Conservation (phyloP, 768 basidiomycete genomes). For the Suillus clintonianus region DNA sequence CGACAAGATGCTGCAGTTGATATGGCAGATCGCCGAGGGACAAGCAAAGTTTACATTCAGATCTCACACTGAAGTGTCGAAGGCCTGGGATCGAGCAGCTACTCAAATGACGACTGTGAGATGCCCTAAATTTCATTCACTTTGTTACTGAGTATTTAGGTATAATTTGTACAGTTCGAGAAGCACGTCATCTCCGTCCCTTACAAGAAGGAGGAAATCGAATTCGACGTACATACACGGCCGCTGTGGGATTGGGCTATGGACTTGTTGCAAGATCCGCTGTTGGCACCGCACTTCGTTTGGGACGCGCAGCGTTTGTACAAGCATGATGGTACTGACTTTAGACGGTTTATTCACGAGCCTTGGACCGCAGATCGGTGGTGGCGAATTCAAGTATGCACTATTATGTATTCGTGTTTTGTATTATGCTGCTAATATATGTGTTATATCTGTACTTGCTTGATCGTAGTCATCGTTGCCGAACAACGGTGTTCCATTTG, state of each 20-base stretch:
- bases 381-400: slow-evolving; percentile 40
- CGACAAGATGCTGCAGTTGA: neutral
- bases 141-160: neutral
- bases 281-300: slow-evolving; percentile 15
- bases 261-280: slow-evolving; percentile 5
- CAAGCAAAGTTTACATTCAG: slow-evolving; percentile 10
- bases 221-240: slow-evolving; percentile 1
- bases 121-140: neutral
- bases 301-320: slow-evolving; percentile 34
- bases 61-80: neutral
- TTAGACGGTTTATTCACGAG: slow-evolving; percentile 31
- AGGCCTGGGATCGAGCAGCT: neutral
- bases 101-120: slow-evolving; percentile 5
- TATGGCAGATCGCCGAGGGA: neutral
- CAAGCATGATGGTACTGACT: slow-evolving; percentile 27
- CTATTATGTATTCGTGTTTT: neutral
- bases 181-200: neutral
- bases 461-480: slow-evolving; percentile 31
- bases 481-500: slow-evolving; percentile 15
- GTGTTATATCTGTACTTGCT: neutral
- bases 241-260: slow-evolving; percentile 9
- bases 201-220: neutral
- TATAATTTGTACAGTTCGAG: neutral
- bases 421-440: neutral
- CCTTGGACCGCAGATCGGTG: slow-evolving; percentile 38